phyloP scores from a whole-genome alignment of 371 early-diverging fungal genomes.

The Coemansia sp. region DNA sequence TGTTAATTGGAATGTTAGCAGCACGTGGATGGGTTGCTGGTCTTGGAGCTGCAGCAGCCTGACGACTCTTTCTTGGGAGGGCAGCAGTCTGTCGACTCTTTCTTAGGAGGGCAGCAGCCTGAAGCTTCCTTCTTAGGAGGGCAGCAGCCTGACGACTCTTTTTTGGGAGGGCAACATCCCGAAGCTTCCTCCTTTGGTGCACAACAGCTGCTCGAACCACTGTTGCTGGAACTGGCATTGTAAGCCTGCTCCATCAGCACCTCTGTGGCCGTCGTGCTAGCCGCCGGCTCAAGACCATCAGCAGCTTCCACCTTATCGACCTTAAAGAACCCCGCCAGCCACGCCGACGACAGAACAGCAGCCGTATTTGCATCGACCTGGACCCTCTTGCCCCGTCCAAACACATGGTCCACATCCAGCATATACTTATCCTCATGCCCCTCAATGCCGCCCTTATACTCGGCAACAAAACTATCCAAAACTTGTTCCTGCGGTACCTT shows the following conservation, averaged over 20 bases:
- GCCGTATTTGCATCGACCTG: conserved; percentile 34
- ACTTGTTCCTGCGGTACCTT: conserved; percentile 8
- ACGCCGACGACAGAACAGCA: conserved; percentile 30
- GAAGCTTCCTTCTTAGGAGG: not conserved
- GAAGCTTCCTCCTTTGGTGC: not conserved
- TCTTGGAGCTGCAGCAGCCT: not conserved
- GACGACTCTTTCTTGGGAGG: not conserved
- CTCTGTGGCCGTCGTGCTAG: not conserved
- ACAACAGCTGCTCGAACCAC: not conserved
- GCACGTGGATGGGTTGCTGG: not conserved
- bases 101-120: not conserved
- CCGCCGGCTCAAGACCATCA: not conserved
- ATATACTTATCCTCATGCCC: conserved; percentile 30
- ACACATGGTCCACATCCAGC: conserved; percentile 42
- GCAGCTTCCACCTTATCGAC: not conserved
- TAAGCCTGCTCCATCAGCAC: conserved; percentile 4
- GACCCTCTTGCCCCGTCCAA: conserved; percentile 8
- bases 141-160: not conserved
- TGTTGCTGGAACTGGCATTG: not conserved
- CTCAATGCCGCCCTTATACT: conserved; percentile 40
- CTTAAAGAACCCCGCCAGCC: conserved; percentile 36
- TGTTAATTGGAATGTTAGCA: not conserved
- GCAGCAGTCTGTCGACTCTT: not conserved
- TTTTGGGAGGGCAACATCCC: not conserved
- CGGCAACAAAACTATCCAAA: conserved; percentile 16